These are phyloP conservation scores for Cercospora zeina DNA, from an alignment of 2,329 filamentous ascomycete genomes.

Conservation along the genomic window DNA sequence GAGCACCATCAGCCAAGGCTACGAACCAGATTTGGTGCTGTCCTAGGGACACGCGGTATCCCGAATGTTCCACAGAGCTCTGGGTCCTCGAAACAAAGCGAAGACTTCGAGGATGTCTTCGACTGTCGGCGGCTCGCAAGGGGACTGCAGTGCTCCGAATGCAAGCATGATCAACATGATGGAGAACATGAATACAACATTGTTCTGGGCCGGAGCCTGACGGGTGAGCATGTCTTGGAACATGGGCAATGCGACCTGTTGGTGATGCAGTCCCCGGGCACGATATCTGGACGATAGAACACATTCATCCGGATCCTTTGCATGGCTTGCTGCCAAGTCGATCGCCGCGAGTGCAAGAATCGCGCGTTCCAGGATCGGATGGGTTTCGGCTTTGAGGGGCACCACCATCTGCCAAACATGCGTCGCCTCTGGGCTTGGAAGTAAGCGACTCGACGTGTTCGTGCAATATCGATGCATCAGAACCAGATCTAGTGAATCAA, in stretches of 20 bases:
- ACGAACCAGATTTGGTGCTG: background rate
- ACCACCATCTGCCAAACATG: slow-evolving; percentile 31
- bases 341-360: slow-evolving; percentile 12
- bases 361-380: slow-evolving; percentile 9
- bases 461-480: slow-evolving; percentile 37
- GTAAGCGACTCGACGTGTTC: slow-evolving; percentile 30
- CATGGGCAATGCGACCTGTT: slow-evolving; percentile 31
- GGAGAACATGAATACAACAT: slow-evolving; percentile 32
- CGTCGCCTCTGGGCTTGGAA: slow-evolving; percentile 25
- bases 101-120: slow-evolving; percentile 35
- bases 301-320: slow-evolving; percentile 1
- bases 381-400: slow-evolving; percentile 9
- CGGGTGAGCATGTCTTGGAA: slow-evolving; percentile 31
- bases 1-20: background rate
- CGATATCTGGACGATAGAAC: slow-evolving; percentile 27
- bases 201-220: slow-evolving; percentile 19
- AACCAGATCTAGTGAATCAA: slow-evolving; percentile 34
- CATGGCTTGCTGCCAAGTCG: slow-evolving; percentile 13
- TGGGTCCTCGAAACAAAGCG: slow-evolving; percentile 31
- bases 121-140: slow-evolving; percentile 26
- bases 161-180: slow-evolving; percentile 34
- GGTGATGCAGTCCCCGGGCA: slow-evolving; percentile 35
- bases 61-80: slow-evolving; percentile 28
- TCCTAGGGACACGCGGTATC: background rate
- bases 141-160: slow-evolving; percentile 32